Evolutionary conservation across 192 early-diverging fungal genomes (phyloP).

Genomic region (Chytriomyces hyalinus): DNA sequence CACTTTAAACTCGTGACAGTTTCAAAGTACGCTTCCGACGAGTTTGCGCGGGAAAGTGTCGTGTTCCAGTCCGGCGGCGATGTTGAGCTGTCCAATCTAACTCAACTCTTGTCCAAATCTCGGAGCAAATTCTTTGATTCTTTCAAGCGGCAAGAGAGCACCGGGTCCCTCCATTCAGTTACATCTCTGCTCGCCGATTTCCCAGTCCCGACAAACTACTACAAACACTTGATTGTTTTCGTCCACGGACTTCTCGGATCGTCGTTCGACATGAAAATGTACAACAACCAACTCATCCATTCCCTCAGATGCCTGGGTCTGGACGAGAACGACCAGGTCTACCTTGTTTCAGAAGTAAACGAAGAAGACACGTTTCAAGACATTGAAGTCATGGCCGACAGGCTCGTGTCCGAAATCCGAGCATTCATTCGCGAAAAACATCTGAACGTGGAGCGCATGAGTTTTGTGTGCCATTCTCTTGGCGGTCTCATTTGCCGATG

Average conservation of each 20-base stretch:
- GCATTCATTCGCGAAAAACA: constrained; percentile 16
- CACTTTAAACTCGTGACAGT: too few species aligned
- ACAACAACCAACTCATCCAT: constrained; percentile 25
- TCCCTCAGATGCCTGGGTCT: neutral
- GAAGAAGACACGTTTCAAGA: constrained; percentile 35
- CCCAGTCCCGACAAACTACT: neutral
- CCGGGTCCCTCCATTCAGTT: neutral
- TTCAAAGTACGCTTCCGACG: too few species aligned
- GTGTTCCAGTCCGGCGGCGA: too few species aligned
- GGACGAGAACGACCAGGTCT: constrained; percentile 9
- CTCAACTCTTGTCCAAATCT: neutral
- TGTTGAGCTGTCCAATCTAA: too few species aligned
- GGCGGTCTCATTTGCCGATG: constrained; percentile 40
- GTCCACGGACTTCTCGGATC: constrained; percentile 38
- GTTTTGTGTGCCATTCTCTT: constrained; percentile 41
- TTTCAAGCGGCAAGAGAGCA: neutral
- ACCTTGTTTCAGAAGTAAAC: constrained; percentile 26
- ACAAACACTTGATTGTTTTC: constrained; percentile 40
- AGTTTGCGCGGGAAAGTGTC: too few species aligned
- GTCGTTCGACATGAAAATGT: constrained; percentile 33
- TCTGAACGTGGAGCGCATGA: constrained; percentile 20
- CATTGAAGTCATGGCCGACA: constrained; percentile 26
- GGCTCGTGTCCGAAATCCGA: constrained; percentile 31
- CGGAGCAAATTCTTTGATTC: neutral
- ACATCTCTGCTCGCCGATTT: constrained; percentile 1